Evolutionary conservation across 176 grass and related monocot genomes (phyloP).

Genomic region (Carex cristatella): DNA sequence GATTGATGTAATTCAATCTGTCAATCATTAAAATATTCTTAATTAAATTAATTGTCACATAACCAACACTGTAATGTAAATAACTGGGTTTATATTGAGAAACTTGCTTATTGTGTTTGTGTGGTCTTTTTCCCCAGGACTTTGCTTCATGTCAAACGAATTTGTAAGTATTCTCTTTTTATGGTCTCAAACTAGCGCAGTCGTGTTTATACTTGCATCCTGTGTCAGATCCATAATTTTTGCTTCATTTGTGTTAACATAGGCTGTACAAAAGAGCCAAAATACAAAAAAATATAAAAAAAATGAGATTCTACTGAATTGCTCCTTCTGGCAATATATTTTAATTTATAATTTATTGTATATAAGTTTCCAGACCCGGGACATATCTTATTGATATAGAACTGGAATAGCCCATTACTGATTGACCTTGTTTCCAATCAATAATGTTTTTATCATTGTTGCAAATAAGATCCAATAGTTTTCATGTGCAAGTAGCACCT

Average conservation of each 20-base stretch:
- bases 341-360: not conserved
- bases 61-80: not conserved
- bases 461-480: not conserved
- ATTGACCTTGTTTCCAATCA: not conserved
- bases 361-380: not conserved
- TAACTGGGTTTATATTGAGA: not conserved
- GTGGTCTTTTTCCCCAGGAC: conserved; percentile 47
- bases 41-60: not conserved
- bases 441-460: not conserved
- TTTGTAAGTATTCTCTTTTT: conserved; percentile 52
- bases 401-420: not conserved
- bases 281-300: conserved; percentile 7
- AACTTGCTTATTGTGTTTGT: conserved; percentile 11
- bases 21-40: not conserved
- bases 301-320: not conserved
- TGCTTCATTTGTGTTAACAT: not conserved
- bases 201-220: not conserved
- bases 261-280: not conserved
- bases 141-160: conserved; percentile 99
- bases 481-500: not conserved
- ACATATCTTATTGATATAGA: not conserved
- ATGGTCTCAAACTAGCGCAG: not conserved
- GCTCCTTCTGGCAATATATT: not conserved
- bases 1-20: not conserved
- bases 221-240: not conserved